Conservation (phyloP, 441 rosid species). For the Adansonia grandidieri region DNA sequence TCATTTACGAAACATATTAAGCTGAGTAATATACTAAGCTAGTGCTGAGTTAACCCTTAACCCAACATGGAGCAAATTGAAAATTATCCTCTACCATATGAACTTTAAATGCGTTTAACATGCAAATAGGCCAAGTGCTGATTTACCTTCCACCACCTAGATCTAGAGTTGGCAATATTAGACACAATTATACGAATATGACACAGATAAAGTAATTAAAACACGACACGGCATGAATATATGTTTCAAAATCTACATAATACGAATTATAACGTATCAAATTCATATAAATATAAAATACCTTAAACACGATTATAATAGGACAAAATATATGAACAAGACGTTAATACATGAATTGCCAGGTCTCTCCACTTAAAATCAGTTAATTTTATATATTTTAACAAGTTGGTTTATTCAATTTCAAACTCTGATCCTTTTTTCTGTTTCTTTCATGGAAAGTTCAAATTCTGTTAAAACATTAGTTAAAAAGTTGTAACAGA, state of each 20-base stretch:
- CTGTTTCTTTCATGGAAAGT: not conserved
- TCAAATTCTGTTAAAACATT: not conserved
- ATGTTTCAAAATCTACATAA: too few relatives aligned
- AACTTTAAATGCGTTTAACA: not conserved
- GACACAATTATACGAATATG: too few relatives aligned
- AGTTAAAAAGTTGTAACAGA: not conserved
- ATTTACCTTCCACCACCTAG: not conserved
- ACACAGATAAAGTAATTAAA: too few relatives aligned
- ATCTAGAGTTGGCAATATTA: too few relatives aligned
- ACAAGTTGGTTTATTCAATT: not conserved
- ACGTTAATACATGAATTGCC: too few relatives aligned
- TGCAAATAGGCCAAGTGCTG: not conserved
- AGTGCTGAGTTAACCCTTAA: not conserved
- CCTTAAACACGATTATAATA: too few relatives aligned
- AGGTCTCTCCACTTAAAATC: constrained; percentile 13
- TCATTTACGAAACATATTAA: not conserved
- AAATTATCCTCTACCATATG: not conserved
- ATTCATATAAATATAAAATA: too few relatives aligned
- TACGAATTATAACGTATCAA: too few relatives aligned
- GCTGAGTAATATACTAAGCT: not conserved
- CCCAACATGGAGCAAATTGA: not conserved
- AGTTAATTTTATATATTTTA: not conserved
- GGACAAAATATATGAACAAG: too few relatives aligned
- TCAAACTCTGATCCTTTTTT: not conserved
- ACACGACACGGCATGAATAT: too few relatives aligned